Conservation (phyloP, 495 filamentous ascomycete species). For the Penicillium fimorum region DNA sequence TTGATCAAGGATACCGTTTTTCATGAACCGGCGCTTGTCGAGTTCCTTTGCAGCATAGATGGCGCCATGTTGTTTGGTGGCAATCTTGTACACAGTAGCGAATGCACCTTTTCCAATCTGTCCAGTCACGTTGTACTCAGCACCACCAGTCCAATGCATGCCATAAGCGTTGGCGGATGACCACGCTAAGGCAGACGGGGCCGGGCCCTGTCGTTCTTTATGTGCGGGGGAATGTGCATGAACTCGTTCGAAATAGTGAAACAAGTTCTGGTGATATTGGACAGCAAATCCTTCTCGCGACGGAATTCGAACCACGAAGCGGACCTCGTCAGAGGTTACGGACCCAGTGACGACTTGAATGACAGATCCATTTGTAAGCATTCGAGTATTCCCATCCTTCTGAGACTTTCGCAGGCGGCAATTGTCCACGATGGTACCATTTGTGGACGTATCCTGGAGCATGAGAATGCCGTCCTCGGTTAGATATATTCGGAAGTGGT, state of each 20-base stretch:
- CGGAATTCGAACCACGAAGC: slow-evolving; percentile 86
- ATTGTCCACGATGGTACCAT: slow-evolving; percentile 83
- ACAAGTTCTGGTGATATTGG: slow-evolving; percentile 59
- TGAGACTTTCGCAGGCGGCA: slow-evolving; percentile 54
- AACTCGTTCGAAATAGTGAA: slow-evolving; percentile 49
- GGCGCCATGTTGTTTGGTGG: slow-evolving; percentile 72
- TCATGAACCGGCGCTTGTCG: slow-evolving; percentile 84
- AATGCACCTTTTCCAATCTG: slow-evolving; percentile 90
- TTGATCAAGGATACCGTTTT: slow-evolving; percentile 76
- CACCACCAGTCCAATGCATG: slow-evolving; percentile 77
- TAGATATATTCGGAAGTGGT: slow-evolving; percentile 87
- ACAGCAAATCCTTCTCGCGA: slow-evolving; percentile 57
- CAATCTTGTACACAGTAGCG: slow-evolving; percentile 84
- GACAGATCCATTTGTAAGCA: slow-evolving; percentile 68
- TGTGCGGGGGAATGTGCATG: slow-evolving; percentile 28
- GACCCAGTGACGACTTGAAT: slow-evolving; percentile 64
- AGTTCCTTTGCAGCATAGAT: slow-evolving; percentile 89
- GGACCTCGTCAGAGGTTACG: slow-evolving; percentile 49
- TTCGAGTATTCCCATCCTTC: slow-evolving; percentile 51
- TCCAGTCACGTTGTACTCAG: slow-evolving; percentile 76
- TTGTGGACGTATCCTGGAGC: slow-evolving; percentile 89
- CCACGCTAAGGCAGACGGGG: slow-evolving; percentile 33
- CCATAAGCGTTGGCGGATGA: slow-evolving; percentile 46
- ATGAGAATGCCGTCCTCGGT: slow-evolving; percentile 78
- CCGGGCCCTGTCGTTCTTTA: slow-evolving; percentile 26